Conservation (phyloP, 2,329 filamentous ascomycete genomes). For the Aspergillus quadricinctus region DNA sequence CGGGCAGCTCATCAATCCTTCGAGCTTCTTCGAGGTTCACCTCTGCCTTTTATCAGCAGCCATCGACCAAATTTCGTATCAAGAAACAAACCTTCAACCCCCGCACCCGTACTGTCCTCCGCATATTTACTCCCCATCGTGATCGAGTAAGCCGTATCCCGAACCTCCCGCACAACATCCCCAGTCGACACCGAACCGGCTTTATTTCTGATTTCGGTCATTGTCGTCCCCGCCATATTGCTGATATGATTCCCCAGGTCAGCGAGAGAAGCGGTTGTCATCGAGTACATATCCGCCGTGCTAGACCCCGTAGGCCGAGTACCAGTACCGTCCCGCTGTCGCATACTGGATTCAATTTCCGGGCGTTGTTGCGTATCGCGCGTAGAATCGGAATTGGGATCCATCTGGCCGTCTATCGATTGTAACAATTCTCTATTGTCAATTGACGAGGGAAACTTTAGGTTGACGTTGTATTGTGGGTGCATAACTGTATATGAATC, state of each 20-base stretch:
- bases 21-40: conserved; percentile 4
- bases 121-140: conserved; percentile 2
- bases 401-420: background rate
- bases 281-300: conserved; percentile 10
- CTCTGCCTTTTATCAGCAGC: background rate
- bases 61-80: too few relatives aligned
- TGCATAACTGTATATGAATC: background rate
- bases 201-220: conserved; percentile 9
- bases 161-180: conserved; percentile 10
- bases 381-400: background rate
- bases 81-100: background rate
- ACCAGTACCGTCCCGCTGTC: background rate
- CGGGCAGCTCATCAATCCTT: conserved; percentile 24
- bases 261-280: conserved; percentile 12
- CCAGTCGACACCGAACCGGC: conserved; percentile 4
- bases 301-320: background rate
- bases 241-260: conserved; percentile 7
- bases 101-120: background rate
- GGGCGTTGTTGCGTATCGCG: background rate
- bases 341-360: background rate
- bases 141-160: conserved; percentile 10
- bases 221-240: conserved; percentile 9
- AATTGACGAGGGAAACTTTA: conserved; percentile 1
- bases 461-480: background rate
- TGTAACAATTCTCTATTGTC: background rate